Conservation (phyloP, 257 asterid species). For the Coffea eugenioides region DNA sequence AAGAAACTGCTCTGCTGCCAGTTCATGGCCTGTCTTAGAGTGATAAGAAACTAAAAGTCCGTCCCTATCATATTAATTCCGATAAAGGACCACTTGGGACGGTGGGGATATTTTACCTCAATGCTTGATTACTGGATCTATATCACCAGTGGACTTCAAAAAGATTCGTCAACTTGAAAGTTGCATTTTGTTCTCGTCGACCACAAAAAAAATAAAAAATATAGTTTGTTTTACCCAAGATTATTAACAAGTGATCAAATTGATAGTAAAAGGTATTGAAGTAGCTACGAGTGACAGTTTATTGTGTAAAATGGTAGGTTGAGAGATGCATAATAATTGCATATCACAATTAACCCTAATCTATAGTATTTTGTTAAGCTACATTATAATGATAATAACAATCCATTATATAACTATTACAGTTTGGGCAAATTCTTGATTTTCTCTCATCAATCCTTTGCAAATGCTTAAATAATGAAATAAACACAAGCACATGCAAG, state of each 20-base stretch:
- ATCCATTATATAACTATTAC: no score
- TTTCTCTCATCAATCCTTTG: neutral
- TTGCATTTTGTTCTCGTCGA: constrained; percentile 1
- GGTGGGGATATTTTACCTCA: neutral
- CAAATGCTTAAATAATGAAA: no score
- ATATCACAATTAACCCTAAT: no score
- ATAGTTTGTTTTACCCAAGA: neutral
- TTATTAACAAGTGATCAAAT: neutral
- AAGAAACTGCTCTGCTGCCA: constrained; percentile 9
- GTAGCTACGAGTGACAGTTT: no score
- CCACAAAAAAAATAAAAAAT: no score
- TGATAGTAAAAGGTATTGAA: no score
- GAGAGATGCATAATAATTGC: no score
- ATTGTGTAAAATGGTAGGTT: no score
- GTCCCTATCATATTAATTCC: no score
- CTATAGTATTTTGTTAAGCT: no score
- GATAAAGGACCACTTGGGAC: neutral
- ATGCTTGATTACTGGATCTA: neutral
- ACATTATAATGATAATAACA: no score
- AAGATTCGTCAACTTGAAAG: neutral
- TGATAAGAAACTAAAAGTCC: neutral
- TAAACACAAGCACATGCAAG: neutral
- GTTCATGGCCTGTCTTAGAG: neutral
- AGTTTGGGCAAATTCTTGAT: no score
- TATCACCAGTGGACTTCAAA: neutral